Evolutionary conservation across 208 protist genomes (phyloP), one percentile per base, ranked within the genome.

Genomic region (Polymyxa betae): DNA sequence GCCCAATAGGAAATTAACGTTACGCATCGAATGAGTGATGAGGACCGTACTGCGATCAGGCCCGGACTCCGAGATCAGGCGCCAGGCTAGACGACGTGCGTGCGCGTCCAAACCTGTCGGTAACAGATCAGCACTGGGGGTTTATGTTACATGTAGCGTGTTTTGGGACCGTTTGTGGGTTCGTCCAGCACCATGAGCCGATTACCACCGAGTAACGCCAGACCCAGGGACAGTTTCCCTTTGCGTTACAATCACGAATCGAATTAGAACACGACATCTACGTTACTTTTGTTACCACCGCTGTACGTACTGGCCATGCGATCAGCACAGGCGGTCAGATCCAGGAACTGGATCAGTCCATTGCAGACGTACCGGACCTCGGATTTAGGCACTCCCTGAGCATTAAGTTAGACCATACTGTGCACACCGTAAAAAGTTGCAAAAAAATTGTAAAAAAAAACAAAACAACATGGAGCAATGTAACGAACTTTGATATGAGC

Each of bases 11-110:
- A 35, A 43, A 82, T 20, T 82, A 5, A 20, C 16, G 16, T 35
- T 82, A 82, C 72, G n/a, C 72, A 82, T 82, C 40, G 72, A 82
- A 43, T 82, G 72, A n/a, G 72, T 82, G 5, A n/a, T 82, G 35
- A 82, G 5, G 12, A 82, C 12, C 10, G 72, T 82, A 5, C 5
- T 82, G 10, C 72, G n/a, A 45, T 35, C 72, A 5, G 5, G 35
- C 5, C 72, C 16, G 35, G 72, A 82, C 5, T 35, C 72, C 10
- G n/a, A 38, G 72, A 82, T 43, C 12, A 82, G 72, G 5, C 35
- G 5, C 12, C 72, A n/a, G 5, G 35, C 16, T 35, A 5, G 72
- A 16, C 72, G 72, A 43, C 72, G 72, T 5, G 72, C 5, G 40
- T 5, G n/a, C 5, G 72, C 16, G 35, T 82, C 72, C 5, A 82